phyloP scores from a whole-genome alignment of 2,329 filamentous ascomycete species.

The Dothistroma septosporum region DNA sequence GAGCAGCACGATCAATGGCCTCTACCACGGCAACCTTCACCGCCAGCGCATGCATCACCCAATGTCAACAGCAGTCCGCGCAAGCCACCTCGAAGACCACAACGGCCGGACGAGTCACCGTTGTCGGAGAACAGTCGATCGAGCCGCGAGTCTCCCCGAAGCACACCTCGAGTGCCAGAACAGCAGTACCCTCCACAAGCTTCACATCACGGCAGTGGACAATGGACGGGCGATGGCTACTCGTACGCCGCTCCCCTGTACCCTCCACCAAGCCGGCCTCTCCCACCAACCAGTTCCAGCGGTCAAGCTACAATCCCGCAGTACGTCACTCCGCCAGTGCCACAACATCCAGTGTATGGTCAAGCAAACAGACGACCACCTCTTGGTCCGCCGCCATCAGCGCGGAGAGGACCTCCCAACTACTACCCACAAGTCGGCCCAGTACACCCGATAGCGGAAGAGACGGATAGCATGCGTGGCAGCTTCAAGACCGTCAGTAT shows the following conservation, averaged over 20 bases:
- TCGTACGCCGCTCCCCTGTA: conserved; percentile 19
- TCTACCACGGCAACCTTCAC: conserved; percentile 14
- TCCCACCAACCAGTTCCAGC: conserved; percentile 6
- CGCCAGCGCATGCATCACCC: conserved; percentile 7
- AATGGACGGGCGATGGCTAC: conserved; percentile 32
- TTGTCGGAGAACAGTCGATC: conserved; percentile 14
- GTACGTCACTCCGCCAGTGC: conserved; percentile 18
- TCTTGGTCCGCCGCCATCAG: conserved; percentile 48
- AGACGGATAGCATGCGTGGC: conserved; percentile 40
- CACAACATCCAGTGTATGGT: conserved; percentile 31
- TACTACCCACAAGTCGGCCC: conserved; percentile 48
- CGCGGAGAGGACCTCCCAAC: conserved; percentile 45
- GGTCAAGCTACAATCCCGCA: conserved; percentile 12
- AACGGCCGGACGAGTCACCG: conserved; percentile 25
- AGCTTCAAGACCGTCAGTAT: conserved; percentile 24
- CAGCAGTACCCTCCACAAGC: conserved; percentile 15
- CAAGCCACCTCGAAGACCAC: conserved; percentile 27
- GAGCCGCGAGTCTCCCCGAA: conserved; percentile 17
- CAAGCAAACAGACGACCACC: conserved; percentile 38
- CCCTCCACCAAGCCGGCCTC: conserved; percentile 19
- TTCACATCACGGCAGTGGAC: conserved; percentile 29
- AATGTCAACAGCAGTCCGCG: conserved; percentile 15
- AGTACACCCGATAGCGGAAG: conserved; percentile 49
- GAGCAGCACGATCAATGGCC: conserved; percentile 27
- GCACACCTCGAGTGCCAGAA: conserved; percentile 14